Evolutionary conservation across 176 grass and related monocot species (phyloP).

Genomic region (Musa itinerans): DNA sequence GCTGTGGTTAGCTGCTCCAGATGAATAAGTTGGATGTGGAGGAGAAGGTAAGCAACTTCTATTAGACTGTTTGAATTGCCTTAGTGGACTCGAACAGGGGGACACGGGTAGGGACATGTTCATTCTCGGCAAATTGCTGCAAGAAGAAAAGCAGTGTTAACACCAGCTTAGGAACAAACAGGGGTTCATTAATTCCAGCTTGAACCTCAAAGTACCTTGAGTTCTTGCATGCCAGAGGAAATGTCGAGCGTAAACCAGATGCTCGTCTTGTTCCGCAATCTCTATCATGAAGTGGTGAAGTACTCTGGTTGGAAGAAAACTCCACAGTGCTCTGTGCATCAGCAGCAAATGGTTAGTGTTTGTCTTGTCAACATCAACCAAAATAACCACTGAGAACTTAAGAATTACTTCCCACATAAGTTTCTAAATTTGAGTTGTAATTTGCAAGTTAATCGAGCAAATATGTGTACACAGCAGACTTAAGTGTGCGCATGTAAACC

Average conservation of each 20-base stretch:
- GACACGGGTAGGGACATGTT: constrained; percentile 87
- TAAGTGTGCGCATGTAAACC: background rate
- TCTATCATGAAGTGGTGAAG: constrained; percentile 61
- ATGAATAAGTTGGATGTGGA: constrained; percentile 78
- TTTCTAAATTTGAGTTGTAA: too few relatives aligned
- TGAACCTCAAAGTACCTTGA: constrained; percentile 30
- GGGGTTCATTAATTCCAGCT: background rate
- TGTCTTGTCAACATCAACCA: background rate
- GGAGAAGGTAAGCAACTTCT: constrained; percentile 82
- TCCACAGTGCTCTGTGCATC: constrained; percentile 33
- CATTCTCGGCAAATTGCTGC: constrained; percentile 46
- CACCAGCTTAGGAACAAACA: constrained; percentile 2
- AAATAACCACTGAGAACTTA: background rate
- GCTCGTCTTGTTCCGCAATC: constrained; percentile 29
- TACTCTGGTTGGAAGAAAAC: constrained; percentile 49
- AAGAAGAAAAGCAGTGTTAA: constrained; percentile 4
- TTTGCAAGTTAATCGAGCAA: too few relatives aligned
- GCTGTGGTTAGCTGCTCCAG: constrained; percentile 75
- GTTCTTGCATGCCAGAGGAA: constrained; percentile 34
- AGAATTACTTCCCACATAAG: too few relatives aligned
- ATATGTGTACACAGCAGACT: too few relatives aligned
- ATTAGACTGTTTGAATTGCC: constrained; percentile 60
- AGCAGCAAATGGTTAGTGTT: background rate
- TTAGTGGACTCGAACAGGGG: constrained; percentile 67
- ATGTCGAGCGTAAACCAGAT: constrained; percentile 26